phyloP scores from a whole-genome alignment of 1,139 yeast genomes.

The Saccharomycopsis hybrid region DNA sequence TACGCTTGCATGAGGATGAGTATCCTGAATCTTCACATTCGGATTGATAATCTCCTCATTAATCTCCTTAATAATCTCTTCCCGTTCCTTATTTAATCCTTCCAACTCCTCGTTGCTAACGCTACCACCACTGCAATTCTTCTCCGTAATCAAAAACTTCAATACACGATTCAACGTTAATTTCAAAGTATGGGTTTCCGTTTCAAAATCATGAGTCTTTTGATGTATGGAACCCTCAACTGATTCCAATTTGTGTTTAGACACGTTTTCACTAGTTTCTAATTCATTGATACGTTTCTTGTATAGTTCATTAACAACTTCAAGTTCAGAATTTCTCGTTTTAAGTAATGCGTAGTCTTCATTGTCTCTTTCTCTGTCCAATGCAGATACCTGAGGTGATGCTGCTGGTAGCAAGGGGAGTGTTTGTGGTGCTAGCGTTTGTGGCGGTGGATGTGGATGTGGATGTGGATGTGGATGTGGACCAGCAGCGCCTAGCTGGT shows the following conservation, averaged over 20 bases:
- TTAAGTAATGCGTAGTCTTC: constrained; percentile 51
- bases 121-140: neutral
- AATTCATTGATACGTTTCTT: constrained; percentile 75
- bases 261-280: constrained; percentile 34
- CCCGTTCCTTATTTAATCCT: constrained; percentile 4
- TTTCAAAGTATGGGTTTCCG: constrained; percentile 33
- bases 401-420: neutral
- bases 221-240: too few species aligned
- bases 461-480: too few species aligned
- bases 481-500: neutral
- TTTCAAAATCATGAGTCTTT: constrained; percentile 39
- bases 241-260: neutral
- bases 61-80: constrained; percentile 16
- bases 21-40: constrained; percentile 13
- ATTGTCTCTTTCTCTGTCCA: constrained; percentile 22
- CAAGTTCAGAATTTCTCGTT: constrained; percentile 82
- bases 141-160: constrained; percentile 13
- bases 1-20: neutral
- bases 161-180: constrained; percentile 17
- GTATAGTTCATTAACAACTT: constrained; percentile 81
- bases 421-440: neutral
- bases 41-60: constrained; percentile 18
- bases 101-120: neutral
- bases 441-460: constrained; percentile 19
- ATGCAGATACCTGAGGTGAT: neutral